phyloP scores from a whole-genome alignment of 768 basidiomycete genomes.

The Cytidiella melzeri region DNA sequence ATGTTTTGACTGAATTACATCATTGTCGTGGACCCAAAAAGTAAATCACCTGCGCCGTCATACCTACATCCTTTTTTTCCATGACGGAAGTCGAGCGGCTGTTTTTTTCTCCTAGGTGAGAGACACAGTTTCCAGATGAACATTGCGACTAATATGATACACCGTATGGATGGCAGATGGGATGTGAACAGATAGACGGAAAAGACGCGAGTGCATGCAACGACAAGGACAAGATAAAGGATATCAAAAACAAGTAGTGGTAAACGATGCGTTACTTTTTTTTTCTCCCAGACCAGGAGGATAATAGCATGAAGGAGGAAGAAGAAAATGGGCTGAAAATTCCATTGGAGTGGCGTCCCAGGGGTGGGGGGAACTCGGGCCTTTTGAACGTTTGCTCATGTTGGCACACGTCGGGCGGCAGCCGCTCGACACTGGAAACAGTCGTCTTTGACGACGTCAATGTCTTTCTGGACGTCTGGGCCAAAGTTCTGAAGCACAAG shows the following conservation, averaged over 20 bases:
- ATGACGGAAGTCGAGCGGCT: background rate
- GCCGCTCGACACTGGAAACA: constrained; percentile 69
- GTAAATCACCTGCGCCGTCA: background rate
- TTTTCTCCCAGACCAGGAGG: background rate
- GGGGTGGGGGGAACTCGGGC: background rate
- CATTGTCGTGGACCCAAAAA: background rate
- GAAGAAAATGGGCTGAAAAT: background rate
- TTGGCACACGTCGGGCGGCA: constrained; percentile 28
- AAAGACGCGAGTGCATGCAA: background rate
- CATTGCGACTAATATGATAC: constrained; percentile 14
- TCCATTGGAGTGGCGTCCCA: no score
- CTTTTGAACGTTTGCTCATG: constrained; percentile 9
- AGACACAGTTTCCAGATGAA: constrained; percentile 5
- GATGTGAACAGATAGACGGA: background rate
- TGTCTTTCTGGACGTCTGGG: constrained; percentile 57
- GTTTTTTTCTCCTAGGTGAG: background rate
- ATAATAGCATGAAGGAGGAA: background rate
- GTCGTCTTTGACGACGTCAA: constrained; percentile 66
- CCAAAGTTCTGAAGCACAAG: constrained; percentile 49
- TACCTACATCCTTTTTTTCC: background rate
- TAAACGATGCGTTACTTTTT: background rate
- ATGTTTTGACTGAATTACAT: background rate
- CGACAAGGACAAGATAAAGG: no score
- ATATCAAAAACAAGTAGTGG: no score
- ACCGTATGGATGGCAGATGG: constrained; percentile 5